Conservation (phyloP, 208 protist species). For the Trypanosoma cruzi region DNA sequence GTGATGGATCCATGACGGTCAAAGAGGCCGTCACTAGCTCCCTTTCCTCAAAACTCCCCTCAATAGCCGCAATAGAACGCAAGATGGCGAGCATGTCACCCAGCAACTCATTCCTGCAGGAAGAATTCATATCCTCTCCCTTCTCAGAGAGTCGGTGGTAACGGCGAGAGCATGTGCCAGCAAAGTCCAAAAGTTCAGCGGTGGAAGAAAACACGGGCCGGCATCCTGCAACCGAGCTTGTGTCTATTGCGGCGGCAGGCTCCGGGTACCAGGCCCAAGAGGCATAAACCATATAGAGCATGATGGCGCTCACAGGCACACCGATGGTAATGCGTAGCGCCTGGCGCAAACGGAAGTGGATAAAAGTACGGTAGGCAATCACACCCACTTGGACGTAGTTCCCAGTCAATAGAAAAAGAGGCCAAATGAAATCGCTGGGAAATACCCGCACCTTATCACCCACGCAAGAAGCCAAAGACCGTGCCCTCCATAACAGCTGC, state of each 20-base stretch:
- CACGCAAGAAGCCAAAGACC: background rate
- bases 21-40: constrained; percentile 35
- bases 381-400: constrained; percentile 26
- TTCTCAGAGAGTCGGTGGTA: constrained; percentile 3
- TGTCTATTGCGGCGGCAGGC: constrained; percentile 34
- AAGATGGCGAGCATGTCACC: constrained; percentile 42
- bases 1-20: background rate
- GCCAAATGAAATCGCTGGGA: constrained; percentile 10
- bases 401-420: constrained; percentile 24
- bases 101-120: constrained; percentile 35
- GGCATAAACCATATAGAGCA: constrained; percentile 33
- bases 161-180: constrained; percentile 24
- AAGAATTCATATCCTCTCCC: constrained; percentile 4
- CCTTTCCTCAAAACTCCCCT: constrained; percentile 51
- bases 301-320: constrained; percentile 31
- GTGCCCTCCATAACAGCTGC: background rate
- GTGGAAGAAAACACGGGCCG: constrained; percentile 27
- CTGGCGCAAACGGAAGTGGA: constrained; percentile 35
- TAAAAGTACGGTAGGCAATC: constrained; percentile 37
- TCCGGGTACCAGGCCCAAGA: constrained; percentile 39
- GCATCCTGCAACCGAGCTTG: constrained; percentile 28
- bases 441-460: background rate
- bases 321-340: constrained; percentile 42
- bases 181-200: constrained; percentile 32
- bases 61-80: constrained; percentile 42